Evolutionary conservation across 129 eudicot genomes (phyloP).

Genomic region (Solidago caesia): DNA sequence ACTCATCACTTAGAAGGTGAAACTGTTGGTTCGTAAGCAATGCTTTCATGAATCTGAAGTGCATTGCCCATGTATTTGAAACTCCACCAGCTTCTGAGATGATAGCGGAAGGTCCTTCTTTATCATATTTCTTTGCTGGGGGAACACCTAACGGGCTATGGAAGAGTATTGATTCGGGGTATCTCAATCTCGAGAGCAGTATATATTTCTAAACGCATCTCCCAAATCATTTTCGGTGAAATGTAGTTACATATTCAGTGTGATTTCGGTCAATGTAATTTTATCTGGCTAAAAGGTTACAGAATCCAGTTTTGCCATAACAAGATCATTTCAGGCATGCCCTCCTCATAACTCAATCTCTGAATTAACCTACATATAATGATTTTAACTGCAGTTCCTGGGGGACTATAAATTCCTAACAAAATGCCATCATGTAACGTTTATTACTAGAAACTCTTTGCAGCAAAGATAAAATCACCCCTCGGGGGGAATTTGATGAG

Average conservation of each 20-base stretch:
- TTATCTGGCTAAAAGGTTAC: constrained; percentile 10
- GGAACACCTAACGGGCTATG: not conserved
- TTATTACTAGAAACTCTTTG: too few relatives aligned
- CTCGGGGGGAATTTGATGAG: too few relatives aligned
- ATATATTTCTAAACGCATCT: not conserved
- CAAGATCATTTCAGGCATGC: constrained; percentile 18
- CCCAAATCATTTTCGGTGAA: not conserved
- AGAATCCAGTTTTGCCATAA: constrained; percentile 15
- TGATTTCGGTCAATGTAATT: constrained; percentile 26
- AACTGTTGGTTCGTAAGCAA: constrained; percentile 13
- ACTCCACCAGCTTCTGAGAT: constrained; percentile 7
- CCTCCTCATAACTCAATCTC: not conserved
- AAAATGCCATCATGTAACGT: too few relatives aligned
- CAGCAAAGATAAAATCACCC: too few relatives aligned
- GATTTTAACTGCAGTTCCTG: too few relatives aligned
- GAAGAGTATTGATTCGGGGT: constrained; percentile 6
- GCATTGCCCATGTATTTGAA: constrained; percentile 7
- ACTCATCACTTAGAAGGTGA: constrained; percentile 15
- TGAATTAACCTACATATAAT: not conserved
- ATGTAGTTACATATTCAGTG: constrained; percentile 12
- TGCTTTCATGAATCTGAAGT: constrained; percentile 22
- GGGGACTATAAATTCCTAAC: too few relatives aligned
- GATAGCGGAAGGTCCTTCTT: not conserved
- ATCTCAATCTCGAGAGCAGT: constrained; percentile 16
- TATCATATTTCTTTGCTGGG: constrained; percentile 6